These are phyloP conservation scores for Sporisorium reilianum DNA, from an alignment of 1,284 basidiomycete genomes.

Conservation along the genomic window DNA sequence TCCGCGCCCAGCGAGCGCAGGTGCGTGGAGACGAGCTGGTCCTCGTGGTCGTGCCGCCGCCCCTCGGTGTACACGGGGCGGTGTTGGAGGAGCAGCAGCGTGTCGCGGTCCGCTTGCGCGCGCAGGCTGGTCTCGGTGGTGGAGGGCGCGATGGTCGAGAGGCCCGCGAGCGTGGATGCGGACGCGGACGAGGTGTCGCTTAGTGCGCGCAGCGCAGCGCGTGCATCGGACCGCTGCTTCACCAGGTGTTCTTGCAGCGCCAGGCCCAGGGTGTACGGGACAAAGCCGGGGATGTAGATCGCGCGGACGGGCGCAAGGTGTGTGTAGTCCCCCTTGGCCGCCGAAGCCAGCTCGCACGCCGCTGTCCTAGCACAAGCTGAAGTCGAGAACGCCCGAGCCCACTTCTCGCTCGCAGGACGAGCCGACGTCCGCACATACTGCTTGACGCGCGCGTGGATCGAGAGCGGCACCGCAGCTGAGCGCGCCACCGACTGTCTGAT, in stretches of 20 bases:
- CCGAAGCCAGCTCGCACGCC: constrained; percentile 25
- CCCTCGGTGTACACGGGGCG: constrained; percentile 94
- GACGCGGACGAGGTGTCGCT: constrained; percentile 85
- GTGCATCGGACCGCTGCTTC: constrained; percentile 49
- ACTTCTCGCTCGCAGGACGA: background rate
- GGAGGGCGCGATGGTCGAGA: constrained; percentile 73
- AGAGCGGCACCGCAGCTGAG: background rate
- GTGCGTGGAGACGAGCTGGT: constrained; percentile 75
- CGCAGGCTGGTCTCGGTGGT: constrained; percentile 71
- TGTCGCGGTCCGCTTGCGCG: constrained; percentile 70
- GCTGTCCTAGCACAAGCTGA: background rate
- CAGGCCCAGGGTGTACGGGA: constrained; percentile 63
- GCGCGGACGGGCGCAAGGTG: constrained; percentile 39
- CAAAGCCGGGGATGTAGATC: constrained; percentile 59
- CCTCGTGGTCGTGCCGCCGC: constrained; percentile 76
- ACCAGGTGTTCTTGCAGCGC: constrained; percentile 64
- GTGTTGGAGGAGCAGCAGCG: constrained; percentile 77
- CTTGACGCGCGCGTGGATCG: background rate
- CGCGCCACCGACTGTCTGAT: background rate
- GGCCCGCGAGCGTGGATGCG: constrained; percentile 60
- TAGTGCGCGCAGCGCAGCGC: constrained; percentile 75
- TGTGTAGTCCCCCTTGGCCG: constrained; percentile 16
- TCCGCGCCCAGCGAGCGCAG: constrained; percentile 84
- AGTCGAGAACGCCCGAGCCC: constrained; percentile 15
- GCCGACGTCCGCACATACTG: background rate